Percentiles rank a stretch among this genome's conserved stretches.
phyloP scores from a whole-genome alignment of 2,329 filamentous ascomycete species.

The Botrytis fabae region DNA sequence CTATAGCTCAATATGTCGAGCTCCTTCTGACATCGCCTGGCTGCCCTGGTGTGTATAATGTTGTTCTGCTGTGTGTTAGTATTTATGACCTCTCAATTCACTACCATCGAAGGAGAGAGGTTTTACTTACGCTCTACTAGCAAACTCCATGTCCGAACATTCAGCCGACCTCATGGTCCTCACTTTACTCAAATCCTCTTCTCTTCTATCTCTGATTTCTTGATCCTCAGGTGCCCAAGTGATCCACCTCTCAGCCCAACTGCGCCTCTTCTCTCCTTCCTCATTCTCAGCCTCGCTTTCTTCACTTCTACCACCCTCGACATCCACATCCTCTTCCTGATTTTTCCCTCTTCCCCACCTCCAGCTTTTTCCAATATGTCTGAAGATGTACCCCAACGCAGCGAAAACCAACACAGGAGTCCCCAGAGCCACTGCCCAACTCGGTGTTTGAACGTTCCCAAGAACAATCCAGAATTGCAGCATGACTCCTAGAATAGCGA shows the following conservation, averaged over 20 bases:
- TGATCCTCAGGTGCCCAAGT: background rate
- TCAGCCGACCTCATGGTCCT: background rate
- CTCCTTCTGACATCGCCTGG: slow-evolving; percentile 6
- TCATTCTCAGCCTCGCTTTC: background rate
- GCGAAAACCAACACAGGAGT: slow-evolving; percentile 60
- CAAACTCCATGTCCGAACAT: slow-evolving; percentile 9
- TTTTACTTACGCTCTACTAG: background rate
- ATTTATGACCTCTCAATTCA: background rate
- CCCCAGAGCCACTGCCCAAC: slow-evolving; percentile 60
- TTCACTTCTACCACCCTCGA: background rate
- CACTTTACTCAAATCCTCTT: background rate
- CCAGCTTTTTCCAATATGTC: slow-evolving; percentile 20
- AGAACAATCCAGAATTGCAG: slow-evolving; percentile 54
- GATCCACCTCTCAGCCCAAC: slow-evolving; percentile 19
- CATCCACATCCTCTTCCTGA: background rate
- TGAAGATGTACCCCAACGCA: slow-evolving; percentile 42
- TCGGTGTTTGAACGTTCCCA: slow-evolving; percentile 53
- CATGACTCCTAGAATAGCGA: slow-evolving; percentile 59
- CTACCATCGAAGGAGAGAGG: too few relatives aligned
- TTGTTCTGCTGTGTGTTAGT: slow-evolving; percentile 8
- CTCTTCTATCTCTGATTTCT: background rate
- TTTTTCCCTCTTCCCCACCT: background rate
- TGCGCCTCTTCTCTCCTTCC: background rate
- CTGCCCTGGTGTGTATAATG: background rate
- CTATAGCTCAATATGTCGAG: background rate